phyloP scores from a whole-genome alignment of 192 early-diverging fungal species.

The Lobulomyces angularis region DNA sequence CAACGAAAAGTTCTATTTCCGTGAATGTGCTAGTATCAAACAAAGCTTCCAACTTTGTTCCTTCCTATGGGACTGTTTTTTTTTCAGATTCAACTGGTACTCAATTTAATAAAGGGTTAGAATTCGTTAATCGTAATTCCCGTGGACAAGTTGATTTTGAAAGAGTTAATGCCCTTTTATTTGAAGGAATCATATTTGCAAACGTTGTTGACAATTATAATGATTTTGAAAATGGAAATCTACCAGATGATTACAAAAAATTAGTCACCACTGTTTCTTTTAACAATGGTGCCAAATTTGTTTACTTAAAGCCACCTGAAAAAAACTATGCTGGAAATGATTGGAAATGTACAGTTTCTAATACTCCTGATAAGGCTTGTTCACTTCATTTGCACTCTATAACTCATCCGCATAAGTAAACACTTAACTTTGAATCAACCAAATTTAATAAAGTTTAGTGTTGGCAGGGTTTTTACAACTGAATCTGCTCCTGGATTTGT shows the following conservation, averaged over 20 bases:
- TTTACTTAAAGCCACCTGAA: conserved; percentile 48
- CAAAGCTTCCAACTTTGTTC: conserved; percentile 14
- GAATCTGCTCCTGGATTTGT: conserved; percentile 65
- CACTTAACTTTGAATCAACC: too few species aligned
- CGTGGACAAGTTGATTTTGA: conserved; percentile 84
- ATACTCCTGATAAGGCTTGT: conserved; percentile 33
- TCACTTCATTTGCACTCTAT: conserved; percentile 78
- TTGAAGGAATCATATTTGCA: conserved; percentile 67
- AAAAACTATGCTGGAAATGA: conserved; percentile 38
- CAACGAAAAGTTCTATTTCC: conserved; percentile 55
- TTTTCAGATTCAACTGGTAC: conserved; percentile 81
- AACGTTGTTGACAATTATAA: conserved; percentile 77
- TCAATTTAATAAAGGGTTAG: conserved; percentile 63
- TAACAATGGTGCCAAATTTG: conserved; percentile 75
- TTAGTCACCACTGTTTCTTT: conserved; percentile 70
- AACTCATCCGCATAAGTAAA: conserved; percentile 53
- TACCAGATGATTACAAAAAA: conserved; percentile 29
- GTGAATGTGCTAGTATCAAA: conserved; percentile 55
- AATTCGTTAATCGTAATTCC: conserved; percentile 67
- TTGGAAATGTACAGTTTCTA: conserved; percentile 40
- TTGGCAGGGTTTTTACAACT: conserved; percentile 63
- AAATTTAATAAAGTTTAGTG: too few species aligned
- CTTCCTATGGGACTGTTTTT: conserved; percentile 58
- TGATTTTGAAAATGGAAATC: conserved; percentile 24
- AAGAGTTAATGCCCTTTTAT: conserved; percentile 55